Evolutionary conservation across 2,329 filamentous ascomycete species (phyloP).

Genomic region (Byssoonygena ceratinophila): DNA sequence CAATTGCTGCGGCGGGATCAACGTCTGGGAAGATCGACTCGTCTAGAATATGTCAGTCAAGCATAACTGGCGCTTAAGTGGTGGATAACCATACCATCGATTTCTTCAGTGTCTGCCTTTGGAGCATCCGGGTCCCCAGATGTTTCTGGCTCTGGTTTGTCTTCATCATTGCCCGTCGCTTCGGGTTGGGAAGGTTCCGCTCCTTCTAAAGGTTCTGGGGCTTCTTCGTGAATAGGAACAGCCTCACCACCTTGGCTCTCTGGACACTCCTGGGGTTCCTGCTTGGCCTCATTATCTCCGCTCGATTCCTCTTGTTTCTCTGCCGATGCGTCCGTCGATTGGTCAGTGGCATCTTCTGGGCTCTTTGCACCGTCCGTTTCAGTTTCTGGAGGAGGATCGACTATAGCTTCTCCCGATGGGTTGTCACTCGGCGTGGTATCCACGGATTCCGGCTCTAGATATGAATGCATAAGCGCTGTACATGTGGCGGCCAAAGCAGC

Average conservation of each 20-base stretch:
- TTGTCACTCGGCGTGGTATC: neutral
- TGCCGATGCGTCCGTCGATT: neutral
- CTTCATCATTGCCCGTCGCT: neutral
- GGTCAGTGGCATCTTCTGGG: neutral
- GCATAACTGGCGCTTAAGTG: neutral
- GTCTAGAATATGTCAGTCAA: conserved; percentile 6
- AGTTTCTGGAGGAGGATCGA: neutral
- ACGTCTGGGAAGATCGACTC: conserved; percentile 11
- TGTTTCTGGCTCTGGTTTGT: neutral
- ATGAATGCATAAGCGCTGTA: neutral
- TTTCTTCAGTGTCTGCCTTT: neutral
- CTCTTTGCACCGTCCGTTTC: neutral
- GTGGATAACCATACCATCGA: conserved; percentile 8
- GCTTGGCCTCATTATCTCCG: neutral
- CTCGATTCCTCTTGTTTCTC: neutral
- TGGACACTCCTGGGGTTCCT: neutral
- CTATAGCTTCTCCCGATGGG: neutral
- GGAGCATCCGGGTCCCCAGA: neutral
- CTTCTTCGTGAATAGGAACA: neutral
- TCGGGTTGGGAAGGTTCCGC: neutral
- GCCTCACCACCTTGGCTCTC: neutral
- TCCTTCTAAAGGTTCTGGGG: neutral
- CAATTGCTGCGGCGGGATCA: conserved; percentile 12
- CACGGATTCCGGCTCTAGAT: conserved; percentile 2
- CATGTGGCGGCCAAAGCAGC: neutral